These are phyloP conservation scores for Malassezia caprae DNA, from an alignment of 1,284 basidiomycete genomes.

Conservation along the genomic window DNA sequence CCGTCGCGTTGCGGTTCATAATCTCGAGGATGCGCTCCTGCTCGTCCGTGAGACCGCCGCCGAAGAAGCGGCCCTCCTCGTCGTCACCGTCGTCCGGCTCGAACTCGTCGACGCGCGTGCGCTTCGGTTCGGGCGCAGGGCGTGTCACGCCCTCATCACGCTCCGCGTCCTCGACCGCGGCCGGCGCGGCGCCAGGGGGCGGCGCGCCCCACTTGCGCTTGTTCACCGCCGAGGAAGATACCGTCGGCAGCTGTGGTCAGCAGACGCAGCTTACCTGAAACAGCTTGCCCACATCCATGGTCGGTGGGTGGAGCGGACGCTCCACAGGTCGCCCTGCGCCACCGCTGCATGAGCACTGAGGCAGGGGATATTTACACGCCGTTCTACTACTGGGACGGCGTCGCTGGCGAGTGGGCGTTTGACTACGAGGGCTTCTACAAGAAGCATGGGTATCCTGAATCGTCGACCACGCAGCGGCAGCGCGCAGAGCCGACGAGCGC, in stretches of 20 bases:
- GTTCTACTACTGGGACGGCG: conserved; percentile 46
- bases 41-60: conserved; percentile 39
- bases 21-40: conserved; percentile 42
- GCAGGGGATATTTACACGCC: conserved; percentile 38
- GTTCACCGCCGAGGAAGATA: conserved; percentile 37
- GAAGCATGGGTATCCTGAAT: conserved; percentile 27
- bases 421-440: conserved; percentile 43
- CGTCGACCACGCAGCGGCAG: conserved; percentile 15
- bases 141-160: not conserved
- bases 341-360: not conserved
- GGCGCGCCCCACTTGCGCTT: conserved; percentile 40
- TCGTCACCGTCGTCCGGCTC: conserved; percentile 23
- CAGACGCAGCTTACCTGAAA: conserved; percentile 28
- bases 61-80: conserved; percentile 43
- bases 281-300: conserved; percentile 44
- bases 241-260: conserved; percentile 25
- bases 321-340: not conserved
- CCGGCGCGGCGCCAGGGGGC: conserved; percentile 13
- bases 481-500: conserved; percentile 16
- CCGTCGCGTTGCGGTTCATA: conserved; percentile 24
- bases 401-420: conserved; percentile 39
- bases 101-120: conserved; percentile 18
- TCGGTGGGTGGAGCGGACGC: not conserved
- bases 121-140: conserved; percentile 7
- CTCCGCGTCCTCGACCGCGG: conserved; percentile 12